A percentile compares a stretch with the other conserved stretches of the same genome.
Evolutionary conservation across 345 rosid genomes (phyloP).

Genomic region (Euphorbia lathyris): DNA sequence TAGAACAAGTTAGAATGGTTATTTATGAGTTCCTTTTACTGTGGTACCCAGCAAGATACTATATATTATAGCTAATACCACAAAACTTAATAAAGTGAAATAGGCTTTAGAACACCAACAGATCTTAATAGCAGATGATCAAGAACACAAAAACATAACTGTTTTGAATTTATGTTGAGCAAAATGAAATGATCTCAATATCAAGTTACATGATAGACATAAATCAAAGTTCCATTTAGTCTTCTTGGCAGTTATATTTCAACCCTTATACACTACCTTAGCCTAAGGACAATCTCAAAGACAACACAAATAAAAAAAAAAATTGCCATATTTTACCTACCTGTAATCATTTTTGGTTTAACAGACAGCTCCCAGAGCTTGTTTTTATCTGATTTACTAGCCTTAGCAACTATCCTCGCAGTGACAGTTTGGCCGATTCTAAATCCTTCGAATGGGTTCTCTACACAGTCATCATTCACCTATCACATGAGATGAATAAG

Average conservation of each 20-base stretch:
- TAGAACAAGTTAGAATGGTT: background rate
- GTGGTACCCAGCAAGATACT: no score
- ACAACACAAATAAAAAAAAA: constrained; percentile 10
- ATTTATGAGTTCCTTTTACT: background rate
- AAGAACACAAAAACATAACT: background rate
- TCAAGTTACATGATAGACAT: background rate
- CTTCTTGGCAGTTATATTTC: background rate
- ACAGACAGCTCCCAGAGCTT: constrained; percentile 78
- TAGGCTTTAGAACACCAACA: no score
- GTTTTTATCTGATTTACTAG: constrained; percentile 44
- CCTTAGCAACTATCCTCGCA: constrained; percentile 68
- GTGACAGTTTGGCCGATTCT: constrained; percentile 83
- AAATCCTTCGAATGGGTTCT: constrained; percentile 61
- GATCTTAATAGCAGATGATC: background rate
- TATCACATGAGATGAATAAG: constrained; percentile 32
- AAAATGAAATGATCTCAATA: background rate
- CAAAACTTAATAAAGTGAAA: no score
- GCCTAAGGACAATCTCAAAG: background rate
- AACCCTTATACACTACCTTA: background rate
- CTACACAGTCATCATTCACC: constrained; percentile 44
- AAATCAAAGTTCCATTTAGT: background rate
- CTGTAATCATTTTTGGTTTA: constrained; percentile 60
- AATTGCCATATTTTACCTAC: constrained; percentile 34
- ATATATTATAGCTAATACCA: no score
- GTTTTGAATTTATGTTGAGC: background rate